phyloP scores from a whole-genome alignment of 768 basidiomycete genomes.

The Fibroporia radiculosa region DNA sequence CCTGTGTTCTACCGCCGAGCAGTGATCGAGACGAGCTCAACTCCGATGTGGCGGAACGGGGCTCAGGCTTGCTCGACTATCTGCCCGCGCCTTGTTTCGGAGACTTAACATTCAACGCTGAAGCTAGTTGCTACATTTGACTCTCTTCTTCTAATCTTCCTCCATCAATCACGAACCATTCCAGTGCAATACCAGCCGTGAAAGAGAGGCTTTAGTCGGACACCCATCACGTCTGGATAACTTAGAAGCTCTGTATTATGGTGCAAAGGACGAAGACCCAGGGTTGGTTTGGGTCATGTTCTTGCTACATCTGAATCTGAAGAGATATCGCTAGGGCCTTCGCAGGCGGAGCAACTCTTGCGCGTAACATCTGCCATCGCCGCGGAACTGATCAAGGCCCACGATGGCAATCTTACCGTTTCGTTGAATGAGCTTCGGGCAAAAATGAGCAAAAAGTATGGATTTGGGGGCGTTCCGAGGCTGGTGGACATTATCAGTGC shows the following conservation, averaged over 20 bases:
- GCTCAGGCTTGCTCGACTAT: too few species aligned
- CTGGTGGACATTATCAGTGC: slow-evolving; percentile 98
- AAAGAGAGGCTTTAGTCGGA: too few species aligned
- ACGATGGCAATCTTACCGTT: slow-evolving; percentile 68
- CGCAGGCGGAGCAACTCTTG: slow-evolving; percentile 85
- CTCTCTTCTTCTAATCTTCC: too few species aligned
- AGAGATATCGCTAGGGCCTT: slow-evolving; percentile 39
- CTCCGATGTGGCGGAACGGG: slow-evolving; percentile 3
- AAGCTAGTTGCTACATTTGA: too few species aligned
- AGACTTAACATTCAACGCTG: too few species aligned
- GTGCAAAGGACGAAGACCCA: slow-evolving; percentile 35
- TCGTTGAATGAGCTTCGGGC: slow-evolving; percentile 85
- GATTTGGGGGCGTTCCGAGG: slow-evolving; percentile 79
- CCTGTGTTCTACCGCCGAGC: not conserved
- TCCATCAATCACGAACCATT: too few species aligned
- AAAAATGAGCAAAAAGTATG: slow-evolving; percentile 85
- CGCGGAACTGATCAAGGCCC: slow-evolving; percentile 83
- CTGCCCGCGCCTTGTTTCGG: too few species aligned
- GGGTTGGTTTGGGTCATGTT: slow-evolving; percentile 17
- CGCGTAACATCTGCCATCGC: slow-evolving; percentile 94
- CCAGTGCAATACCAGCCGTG: too few species aligned
- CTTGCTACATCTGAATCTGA: not conserved
- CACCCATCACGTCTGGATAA: too few species aligned
- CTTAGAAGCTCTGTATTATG: slow-evolving; percentile 26
- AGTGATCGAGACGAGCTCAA: not conserved